These are phyloP conservation scores for Torulaspora gathmanii DNA, from an alignment of 805 yeast genomes.

Conservation along the genomic window DNA sequence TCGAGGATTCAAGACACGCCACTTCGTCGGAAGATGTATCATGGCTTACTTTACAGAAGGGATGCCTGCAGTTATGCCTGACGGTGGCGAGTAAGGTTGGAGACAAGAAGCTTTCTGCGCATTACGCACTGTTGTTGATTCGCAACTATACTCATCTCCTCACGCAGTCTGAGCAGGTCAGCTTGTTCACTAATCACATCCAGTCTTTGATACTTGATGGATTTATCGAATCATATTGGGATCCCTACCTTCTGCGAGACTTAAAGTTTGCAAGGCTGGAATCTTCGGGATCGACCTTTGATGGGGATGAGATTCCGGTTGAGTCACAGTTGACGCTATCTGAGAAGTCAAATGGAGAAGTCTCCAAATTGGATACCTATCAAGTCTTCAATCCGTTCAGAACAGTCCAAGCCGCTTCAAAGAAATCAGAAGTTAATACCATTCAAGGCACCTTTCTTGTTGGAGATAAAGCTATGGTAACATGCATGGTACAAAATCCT, in stretches of 20 bases:
- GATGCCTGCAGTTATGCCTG: conserved; percentile 48
- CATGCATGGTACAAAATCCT: conserved; percentile 68
- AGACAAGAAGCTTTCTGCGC: conserved; percentile 42
- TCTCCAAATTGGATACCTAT: conserved; percentile 35
- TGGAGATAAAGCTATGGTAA: conserved; percentile 59
- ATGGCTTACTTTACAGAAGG: conserved; percentile 58
- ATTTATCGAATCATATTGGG: conserved; percentile 56
- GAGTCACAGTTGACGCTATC: conserved; percentile 18
- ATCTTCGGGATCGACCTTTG: conserved; percentile 16
- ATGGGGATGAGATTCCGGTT: conserved; percentile 16
- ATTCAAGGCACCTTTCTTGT: conserved; percentile 38
- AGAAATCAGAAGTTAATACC: conserved; percentile 10
- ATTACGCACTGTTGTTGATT: conserved; percentile 51
- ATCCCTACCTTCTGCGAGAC: conserved; percentile 57
- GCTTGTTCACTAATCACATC: conserved; percentile 32
- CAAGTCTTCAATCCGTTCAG: conserved; percentile 55
- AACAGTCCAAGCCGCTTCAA: conserved; percentile 13
- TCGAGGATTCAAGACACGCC: conserved; percentile 40
- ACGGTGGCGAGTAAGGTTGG: conserved; percentile 49
- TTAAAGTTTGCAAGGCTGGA: conserved; percentile 37
- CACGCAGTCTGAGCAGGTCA: conserved; percentile 53
- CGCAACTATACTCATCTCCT: conserved; percentile 53
- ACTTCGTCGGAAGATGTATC: conserved; percentile 29
- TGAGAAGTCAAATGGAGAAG: conserved; percentile 12
- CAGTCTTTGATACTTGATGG: conserved; percentile 26